Base-by-base conservation (phyloP, 257 asterid genomes). In the Orobanche coerulescens region DNA sequence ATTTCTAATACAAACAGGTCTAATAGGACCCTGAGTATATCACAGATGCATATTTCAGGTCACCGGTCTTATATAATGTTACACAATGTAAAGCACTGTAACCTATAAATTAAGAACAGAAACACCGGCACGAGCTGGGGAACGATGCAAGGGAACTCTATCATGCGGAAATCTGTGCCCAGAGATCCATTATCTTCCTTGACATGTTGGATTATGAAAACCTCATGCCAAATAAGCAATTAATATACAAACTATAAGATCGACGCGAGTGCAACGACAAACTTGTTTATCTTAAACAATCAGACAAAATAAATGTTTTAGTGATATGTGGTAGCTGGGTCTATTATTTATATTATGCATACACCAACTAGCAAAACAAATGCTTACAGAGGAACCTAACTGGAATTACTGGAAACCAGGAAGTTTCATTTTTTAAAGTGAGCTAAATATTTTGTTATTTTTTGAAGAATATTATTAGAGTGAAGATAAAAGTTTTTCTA, bases 261-360 rank as follows among this genome's bases (percentile, higher is more conserved):
- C 31, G 5, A 36, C 1, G 42, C 42, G 1, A 36, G 42, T 36
- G 42, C 60, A 65, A 42, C n/a, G 13, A n/a, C 48, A 7, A 31
- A 15, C 50, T 53, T 36, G 12, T 14, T n/a, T 61, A 58, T 52
- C 28, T 61, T 24, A 44, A 51, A 52, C 48, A 52, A 22, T 30
- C 36, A 4, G 10, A 28, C 42, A 60, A 18, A 25, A 24, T 16
- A 36, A 30, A 22, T 37, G 20, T 26, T 14, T 43, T 11, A 26
- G 6, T 63, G 6, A 44, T n/a, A 40, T 14, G 30, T 42, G 26
- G 58, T n/a, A 25, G 47, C 37, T 49, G 62, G 50, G 8, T 53
- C 24, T 1, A 39, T 60, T 18, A 50, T 39, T 28, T 50, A 40
- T 6, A 40, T 6, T 36, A 5, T 36, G 42, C 42, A 36, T 6